Base-by-base conservation (phyloP, 129 eudicot genomes). In the Centrapalus pauciflorus region DNA sequence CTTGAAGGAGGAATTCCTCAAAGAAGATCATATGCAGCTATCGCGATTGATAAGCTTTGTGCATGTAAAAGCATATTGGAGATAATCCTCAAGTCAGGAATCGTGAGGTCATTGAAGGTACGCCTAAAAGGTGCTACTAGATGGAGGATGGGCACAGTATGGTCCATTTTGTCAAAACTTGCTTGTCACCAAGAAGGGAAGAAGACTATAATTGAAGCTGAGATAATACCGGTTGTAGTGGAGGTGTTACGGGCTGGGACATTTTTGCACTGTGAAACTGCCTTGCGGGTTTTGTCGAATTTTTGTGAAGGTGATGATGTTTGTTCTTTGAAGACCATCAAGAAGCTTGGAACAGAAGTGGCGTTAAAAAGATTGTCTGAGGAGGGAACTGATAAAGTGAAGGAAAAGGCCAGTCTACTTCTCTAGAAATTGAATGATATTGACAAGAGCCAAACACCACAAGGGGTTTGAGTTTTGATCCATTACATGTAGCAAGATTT, bases 321-420 rank as follows among this genome's bases (percentile, higher is more conserved):
- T n/a, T 61, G 76, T 55, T 63, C 28, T 55, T 60, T 93, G 66
- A 83, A 76, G 34, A 38, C 81, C 6, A 89, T 82, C 8, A 78
- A 83, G 67, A 95, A 78, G 73, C 89, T 79, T 32, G 87, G 95
- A 6, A 96, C 89, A 4, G 99, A 83, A 76, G 95, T 81, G 67
- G 95, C 78, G 46, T 69, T 93, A 74, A 85, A 80, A 72, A 90
- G 89, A 64, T 59, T 93, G 27, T 82, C 84, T 0, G 95, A 93
- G 74, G 86, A 73, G 80, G 99, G 99, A 11, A 93, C 99, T 4
- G 96, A 89, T 4, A 82, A 96, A 60, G 99, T 95, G 0, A 93
- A 86, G 75, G 78, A 96, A 67, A 93, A 93, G 72, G 99, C 96
- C n/a, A n/a, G n/a, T n/a, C n/a, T n/a, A n/a, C n/a, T n/a, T n/a